Percentiles rank a stretch among this genome's conserved stretches.
phyloP scores from a whole-genome alignment of 2,329 filamentous ascomycete species.

The Trichoderma semiorbis region DNA sequence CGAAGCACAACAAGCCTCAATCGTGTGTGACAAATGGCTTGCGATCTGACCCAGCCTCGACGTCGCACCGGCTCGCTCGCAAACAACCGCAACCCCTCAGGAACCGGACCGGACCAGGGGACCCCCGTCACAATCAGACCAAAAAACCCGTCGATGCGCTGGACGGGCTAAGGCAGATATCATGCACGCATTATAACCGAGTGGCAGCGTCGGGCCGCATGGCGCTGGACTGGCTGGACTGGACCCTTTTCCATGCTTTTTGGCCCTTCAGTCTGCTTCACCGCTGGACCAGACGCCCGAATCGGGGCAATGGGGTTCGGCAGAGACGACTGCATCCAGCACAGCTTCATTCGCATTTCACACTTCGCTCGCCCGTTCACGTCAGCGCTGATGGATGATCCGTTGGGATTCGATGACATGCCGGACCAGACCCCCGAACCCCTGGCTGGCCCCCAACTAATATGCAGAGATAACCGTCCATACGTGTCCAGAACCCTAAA shows the following conservation, averaged over 20 bases:
- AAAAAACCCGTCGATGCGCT: constrained; percentile 7
- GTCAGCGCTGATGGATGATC: neutral
- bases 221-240: neutral
- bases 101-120: constrained; percentile 10
- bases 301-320: constrained; percentile 7
- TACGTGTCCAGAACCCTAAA: neutral
- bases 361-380: neutral
- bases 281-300: constrained; percentile 13
- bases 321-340: neutral
- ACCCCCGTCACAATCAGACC: neutral
- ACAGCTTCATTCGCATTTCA: neutral
- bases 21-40: neutral
- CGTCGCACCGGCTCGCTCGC: neutral
- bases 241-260: neutral
- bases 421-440: neutral
- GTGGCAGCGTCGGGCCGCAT: neutral
- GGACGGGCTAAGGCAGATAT: constrained; percentile 16
- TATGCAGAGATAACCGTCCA: neutral
- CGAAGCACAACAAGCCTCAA: neutral
- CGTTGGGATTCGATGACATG: neutral
- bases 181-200: constrained; percentile 19
- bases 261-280: neutral
- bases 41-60: neutral
- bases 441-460: neutral
- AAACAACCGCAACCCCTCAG: neutral